Conservation (phyloP, 345 rosid species). For the Adansonia digitata region DNA sequence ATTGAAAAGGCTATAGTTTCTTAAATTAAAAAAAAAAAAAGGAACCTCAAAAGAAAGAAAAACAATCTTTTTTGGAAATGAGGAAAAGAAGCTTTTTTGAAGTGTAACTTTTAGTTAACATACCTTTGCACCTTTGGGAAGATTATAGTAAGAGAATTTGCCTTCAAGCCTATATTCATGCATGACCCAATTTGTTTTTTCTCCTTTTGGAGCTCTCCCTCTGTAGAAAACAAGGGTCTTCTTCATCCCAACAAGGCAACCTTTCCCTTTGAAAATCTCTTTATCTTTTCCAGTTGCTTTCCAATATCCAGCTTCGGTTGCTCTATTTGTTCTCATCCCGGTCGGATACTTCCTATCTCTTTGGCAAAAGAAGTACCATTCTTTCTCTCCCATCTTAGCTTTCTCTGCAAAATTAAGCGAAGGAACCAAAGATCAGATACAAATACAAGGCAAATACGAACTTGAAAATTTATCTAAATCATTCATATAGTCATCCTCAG, state of each 20-base stretch:
- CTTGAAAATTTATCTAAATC: no score
- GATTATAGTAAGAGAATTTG: conserved; percentile 59
- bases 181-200: conserved; percentile 93
- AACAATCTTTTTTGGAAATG: no score
- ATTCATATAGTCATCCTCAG: no score
- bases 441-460: no score
- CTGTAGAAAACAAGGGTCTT: conserved; percentile 92
- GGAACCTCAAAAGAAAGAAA: no score
- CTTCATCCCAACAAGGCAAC: conserved; percentile 87
- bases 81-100: background rate
- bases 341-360: conserved; percentile 93
- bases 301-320: conserved; percentile 91
- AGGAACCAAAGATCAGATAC: background rate
- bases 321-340: conserved; percentile 93
- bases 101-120: background rate
- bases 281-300: conserved; percentile 96
- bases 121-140: conserved; percentile 70
- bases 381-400: conserved; percentile 97
- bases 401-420: conserved; percentile 41
- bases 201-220: conserved; percentile 98
- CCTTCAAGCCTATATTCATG: conserved; percentile 95
- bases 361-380: conserved; percentile 89
- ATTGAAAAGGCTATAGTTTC: background rate
- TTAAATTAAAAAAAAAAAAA: no score
- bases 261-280: conserved; percentile 65